phyloP scores from a whole-genome alignment of 2,329 filamentous ascomycete genomes.

The Daldinia sp. region DNA sequence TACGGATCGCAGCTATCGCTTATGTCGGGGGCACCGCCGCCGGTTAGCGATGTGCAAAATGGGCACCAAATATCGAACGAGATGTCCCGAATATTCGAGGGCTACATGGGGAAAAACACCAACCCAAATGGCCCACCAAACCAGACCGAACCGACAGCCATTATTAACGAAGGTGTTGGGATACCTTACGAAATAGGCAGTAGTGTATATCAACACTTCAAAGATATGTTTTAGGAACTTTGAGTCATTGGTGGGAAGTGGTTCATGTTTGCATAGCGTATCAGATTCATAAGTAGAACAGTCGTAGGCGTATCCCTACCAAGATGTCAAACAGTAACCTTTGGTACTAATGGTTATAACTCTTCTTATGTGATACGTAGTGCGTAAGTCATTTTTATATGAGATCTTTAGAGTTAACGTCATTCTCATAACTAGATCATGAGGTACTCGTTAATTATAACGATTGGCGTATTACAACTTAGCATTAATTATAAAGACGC shows the following conservation, averaged over 20 bases:
- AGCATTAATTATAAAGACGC: too few species aligned
- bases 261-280: conserved; percentile 8
- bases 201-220: conserved; percentile 51
- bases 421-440: too few species aligned
- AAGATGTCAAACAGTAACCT: too few species aligned
- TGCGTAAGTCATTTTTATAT: too few species aligned
- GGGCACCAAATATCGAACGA: conserved; percentile 65
- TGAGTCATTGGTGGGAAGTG: neutral
- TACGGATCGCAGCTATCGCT: conserved; percentile 39
- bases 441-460: too few species aligned
- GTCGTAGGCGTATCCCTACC: too few species aligned
- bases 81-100: conserved; percentile 64
- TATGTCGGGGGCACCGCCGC: conserved; percentile 35
- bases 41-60: conserved; percentile 52
- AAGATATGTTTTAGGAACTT: conserved; percentile 48
- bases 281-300: neutral
- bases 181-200: conserved; percentile 34
- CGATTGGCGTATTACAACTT: too few species aligned
- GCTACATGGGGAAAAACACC: conserved; percentile 50
- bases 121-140: conserved; percentile 20
- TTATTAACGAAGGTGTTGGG: conserved; percentile 21
- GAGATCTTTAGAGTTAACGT: too few species aligned
- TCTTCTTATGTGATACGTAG: too few species aligned
- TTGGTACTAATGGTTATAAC: too few species aligned
- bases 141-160: conserved; percentile 22